Base-by-base conservation (phyloP, 495 filamentous ascomycete genomes). In the Bacidia rubella region DNA sequence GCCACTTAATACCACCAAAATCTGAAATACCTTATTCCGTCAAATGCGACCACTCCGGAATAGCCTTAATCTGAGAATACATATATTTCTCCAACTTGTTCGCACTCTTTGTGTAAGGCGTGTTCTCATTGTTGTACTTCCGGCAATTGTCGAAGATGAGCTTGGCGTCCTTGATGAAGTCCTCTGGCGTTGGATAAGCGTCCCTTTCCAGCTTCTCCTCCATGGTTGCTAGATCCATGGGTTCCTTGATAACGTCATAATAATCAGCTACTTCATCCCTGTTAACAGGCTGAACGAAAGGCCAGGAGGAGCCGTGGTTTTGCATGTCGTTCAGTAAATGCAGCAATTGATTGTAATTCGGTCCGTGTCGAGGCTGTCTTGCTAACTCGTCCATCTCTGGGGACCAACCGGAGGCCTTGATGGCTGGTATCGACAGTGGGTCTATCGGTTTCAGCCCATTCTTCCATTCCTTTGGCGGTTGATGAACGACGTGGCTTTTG, bases 221-320 rank as follows among this genome's bases (percentile, higher is more conserved):
- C 93, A 98, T 97, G 10, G 90, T 95, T 24, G 76, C 80, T 39
- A 98, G 71, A 65, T 98, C 92, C 92, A 98, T 98, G 11, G 92
- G 93, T 67, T 95, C 87, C 64, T 88, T 85, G 71, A 98, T 97
- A 38, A 97, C 90, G 57, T 94, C 87, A 71, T 97, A 98, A 70
- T 98, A 98, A 63, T 98, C 93, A 1, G 82, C 78, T 0, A 98
- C 92, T 56, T 97, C 92, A 54, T 98, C 92, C 54, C 82, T 81
- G 59, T 94, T 96, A 53, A 98, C 92, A 2, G 92, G 92, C 45
- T 87, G 79, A 7, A 89, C 77, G 71, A 98, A 97, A 1, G 93
- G 93, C 92, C 93, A 97, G 11, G 86, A 83, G 10, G 82, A 81
- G 56, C 78, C 78, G 65, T 93, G 87, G 63, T 95, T 97, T 66